Evolutionary conservation across 139 green algal species (phyloP).

Genomic region (Asterochloris sp.): DNA sequence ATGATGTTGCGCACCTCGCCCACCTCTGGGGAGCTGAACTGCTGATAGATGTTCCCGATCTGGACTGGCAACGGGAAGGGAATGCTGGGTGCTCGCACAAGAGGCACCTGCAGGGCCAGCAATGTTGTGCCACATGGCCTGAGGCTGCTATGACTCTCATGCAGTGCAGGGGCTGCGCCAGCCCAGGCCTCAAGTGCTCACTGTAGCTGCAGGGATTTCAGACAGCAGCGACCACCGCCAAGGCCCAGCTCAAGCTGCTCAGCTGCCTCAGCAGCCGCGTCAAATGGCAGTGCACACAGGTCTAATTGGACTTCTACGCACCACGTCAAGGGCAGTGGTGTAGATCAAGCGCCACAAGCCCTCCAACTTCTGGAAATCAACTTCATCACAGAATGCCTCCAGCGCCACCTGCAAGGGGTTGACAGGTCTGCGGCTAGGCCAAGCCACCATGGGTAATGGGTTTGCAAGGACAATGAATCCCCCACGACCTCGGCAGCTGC

Average conservation of each 20-base stretch:
- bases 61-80: constrained; percentile 4
- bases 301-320: neutral
- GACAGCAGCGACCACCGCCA: too few species aligned
- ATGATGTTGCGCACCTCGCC: constrained; percentile 53
- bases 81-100: neutral
- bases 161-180: neutral
- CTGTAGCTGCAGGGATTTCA: too few species aligned
- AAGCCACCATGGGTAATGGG: neutral
- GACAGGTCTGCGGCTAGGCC: neutral
- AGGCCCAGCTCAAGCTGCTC: too few species aligned
- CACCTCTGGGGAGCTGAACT: constrained; percentile 20
- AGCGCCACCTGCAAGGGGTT: constrained; percentile 26
- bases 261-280: too few species aligned
- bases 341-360: constrained; percentile 48
- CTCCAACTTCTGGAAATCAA: constrained; percentile 34
- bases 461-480: neutral
- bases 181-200: neutral
- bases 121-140: neutral
- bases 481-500: neutral
- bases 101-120: constrained; percentile 12
- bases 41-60: constrained; percentile 40
- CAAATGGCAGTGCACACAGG: too few species aligned
- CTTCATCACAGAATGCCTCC: constrained; percentile 17
- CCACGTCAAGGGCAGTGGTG: constrained; percentile 49
- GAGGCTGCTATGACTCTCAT: neutral